Conservation (phyloP, 2,329 filamentous ascomycete genomes). For the Hymenoscyphus infarciens region DNA sequence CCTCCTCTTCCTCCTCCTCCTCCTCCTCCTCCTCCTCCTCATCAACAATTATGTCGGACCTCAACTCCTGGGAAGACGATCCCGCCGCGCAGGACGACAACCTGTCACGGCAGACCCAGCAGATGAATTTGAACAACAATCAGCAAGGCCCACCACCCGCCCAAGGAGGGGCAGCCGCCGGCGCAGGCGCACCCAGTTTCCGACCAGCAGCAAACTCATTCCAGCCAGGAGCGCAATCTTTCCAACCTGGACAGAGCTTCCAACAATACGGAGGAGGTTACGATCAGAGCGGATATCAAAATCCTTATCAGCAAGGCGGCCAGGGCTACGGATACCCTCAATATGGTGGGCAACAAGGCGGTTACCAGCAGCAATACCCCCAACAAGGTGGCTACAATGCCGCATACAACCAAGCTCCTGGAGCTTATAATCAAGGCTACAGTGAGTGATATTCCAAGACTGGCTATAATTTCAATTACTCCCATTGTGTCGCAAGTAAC, state of each 20-base stretch:
- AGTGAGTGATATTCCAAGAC: constrained; percentile 32
- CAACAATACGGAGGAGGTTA: constrained; percentile 55
- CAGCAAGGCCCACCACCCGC: constrained; percentile 34
- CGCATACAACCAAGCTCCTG: constrained; percentile 22
- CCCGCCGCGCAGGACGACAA: constrained; percentile 71
- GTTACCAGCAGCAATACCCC: constrained; percentile 48
- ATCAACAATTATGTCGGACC: constrained; percentile 66
- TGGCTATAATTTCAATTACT: neutral
- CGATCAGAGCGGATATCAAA: constrained; percentile 52
- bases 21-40: neutral
- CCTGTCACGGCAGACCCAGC: constrained; percentile 72
- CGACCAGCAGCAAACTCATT: constrained; percentile 66
- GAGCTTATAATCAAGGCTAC: constrained; percentile 38
- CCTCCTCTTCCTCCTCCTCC: too few relatives aligned
- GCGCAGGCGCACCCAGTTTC: constrained; percentile 48
- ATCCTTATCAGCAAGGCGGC: constrained; percentile 47
- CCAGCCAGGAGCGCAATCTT: constrained; percentile 66
- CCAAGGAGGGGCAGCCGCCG: constrained; percentile 33
- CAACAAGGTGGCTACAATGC: constrained; percentile 44
- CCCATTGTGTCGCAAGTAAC: neutral
- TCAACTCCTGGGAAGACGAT: constrained; percentile 94
- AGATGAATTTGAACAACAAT: constrained; percentile 67
- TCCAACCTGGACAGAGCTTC: constrained; percentile 69
- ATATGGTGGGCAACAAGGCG: constrained; percentile 45
- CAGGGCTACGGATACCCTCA: constrained; percentile 53